phyloP scores from a whole-genome alignment of 2,329 filamentous ascomycete species.

The Fusarium sarcochroum region DNA sequence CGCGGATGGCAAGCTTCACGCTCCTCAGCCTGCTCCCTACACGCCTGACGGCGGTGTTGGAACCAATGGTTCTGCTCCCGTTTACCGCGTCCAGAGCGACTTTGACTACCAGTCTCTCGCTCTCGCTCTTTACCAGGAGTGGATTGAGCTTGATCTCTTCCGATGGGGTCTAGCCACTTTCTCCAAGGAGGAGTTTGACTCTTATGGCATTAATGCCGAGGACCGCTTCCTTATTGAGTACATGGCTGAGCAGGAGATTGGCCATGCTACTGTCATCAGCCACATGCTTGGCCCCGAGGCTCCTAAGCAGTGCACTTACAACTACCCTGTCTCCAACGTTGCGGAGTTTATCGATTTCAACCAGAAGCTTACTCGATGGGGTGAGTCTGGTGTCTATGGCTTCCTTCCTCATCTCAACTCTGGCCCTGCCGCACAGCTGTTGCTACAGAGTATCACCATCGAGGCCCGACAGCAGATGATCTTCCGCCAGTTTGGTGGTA shows the following conservation, averaged over 20 bases:
- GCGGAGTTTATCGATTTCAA: constrained; percentile 86
- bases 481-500: constrained; percentile 85
- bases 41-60: constrained; percentile 80
- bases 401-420: constrained; percentile 85
- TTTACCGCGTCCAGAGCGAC: constrained; percentile 84
- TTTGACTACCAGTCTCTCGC: constrained; percentile 86
- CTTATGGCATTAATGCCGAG: constrained; percentile 75
- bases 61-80: constrained; percentile 81
- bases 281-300: constrained; percentile 82
- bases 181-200: constrained; percentile 76
- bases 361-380: constrained; percentile 87
- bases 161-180: constrained; percentile 80
- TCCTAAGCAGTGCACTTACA: constrained; percentile 82
- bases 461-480: constrained; percentile 88
- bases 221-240: constrained; percentile 80
- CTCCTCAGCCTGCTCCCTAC: constrained; percentile 79
- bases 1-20: constrained; percentile 76
- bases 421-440: constrained; percentile 78
- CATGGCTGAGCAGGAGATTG: constrained; percentile 83
- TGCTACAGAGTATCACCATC: constrained; percentile 82
- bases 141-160: constrained; percentile 88
- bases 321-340: constrained; percentile 83
- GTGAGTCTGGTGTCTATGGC: constrained; percentile 84
- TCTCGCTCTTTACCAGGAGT: constrained; percentile 84
- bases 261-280: constrained; percentile 81